Conservation (phyloP, 2,329 filamentous ascomycete species). For the Aspergillus sp. region DNA sequence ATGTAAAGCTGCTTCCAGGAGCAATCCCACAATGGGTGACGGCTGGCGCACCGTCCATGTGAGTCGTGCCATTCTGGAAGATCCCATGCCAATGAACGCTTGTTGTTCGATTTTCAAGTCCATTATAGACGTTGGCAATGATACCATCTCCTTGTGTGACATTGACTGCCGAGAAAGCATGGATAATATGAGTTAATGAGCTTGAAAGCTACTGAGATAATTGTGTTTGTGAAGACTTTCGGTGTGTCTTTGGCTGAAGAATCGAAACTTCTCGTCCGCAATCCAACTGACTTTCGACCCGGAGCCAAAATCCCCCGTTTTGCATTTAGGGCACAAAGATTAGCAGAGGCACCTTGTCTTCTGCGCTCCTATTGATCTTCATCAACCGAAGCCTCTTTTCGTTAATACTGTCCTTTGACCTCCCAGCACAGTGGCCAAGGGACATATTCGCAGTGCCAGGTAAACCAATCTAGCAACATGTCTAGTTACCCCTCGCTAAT, state of each 20-base stretch:
- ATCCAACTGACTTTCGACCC: no score
- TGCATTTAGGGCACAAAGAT: no score
- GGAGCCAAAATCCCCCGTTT: no score
- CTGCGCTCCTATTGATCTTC: background rate
- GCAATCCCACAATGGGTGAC: constrained; percentile 71
- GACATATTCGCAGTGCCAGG: constrained; percentile 24
- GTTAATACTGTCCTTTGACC: background rate
- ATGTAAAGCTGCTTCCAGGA: constrained; percentile 65
- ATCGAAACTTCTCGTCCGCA: no score
- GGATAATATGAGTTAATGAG: no score
- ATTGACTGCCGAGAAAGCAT: constrained; percentile 57
- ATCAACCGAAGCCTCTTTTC: background rate
- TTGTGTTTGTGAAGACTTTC: no score
- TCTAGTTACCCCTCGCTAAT: background rate
- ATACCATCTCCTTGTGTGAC: constrained; percentile 76
- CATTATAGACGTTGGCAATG: constrained; percentile 70
- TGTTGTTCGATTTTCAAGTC: constrained; percentile 65
- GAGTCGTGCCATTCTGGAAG: constrained; percentile 70
- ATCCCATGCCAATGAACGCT: constrained; percentile 80
- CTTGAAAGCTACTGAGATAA: no score
- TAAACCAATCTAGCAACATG: constrained; percentile 5
- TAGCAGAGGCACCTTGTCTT: no score
- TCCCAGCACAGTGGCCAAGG: constrained; percentile 15
- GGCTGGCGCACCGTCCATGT: constrained; percentile 73
- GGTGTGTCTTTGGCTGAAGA: no score